phyloP scores from a whole-genome alignment of 2,329 filamentous ascomycete species.

The Ophiocordyceps camponoti-floridani region DNA sequence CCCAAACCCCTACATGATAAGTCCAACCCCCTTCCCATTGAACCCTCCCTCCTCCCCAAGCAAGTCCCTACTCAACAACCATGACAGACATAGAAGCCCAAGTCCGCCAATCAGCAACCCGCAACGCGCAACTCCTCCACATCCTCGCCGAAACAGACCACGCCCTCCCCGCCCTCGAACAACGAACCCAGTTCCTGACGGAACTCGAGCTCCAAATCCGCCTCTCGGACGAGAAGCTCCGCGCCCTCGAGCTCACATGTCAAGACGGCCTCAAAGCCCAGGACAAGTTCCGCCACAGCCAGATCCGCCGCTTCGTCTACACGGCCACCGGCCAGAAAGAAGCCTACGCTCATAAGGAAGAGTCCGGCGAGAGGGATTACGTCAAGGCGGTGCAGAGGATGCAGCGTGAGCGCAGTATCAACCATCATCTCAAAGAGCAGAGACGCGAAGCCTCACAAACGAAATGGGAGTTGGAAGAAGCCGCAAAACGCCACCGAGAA shows the following conservation, averaged over 20 bases:
- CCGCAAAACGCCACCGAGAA: constrained; percentile 15
- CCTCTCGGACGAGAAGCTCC: constrained; percentile 17
- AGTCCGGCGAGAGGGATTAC: constrained; percentile 37
- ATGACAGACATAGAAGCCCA: background rate
- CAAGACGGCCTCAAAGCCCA: constrained; percentile 31
- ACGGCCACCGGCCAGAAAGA: constrained; percentile 27
- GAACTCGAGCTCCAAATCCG: constrained; percentile 24
- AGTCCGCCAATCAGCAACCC: background rate
- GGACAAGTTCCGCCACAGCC: constrained; percentile 31
- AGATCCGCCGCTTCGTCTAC: constrained; percentile 31
- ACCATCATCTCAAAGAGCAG: constrained; percentile 19
- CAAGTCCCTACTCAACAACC: background rate
- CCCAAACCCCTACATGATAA: too few species aligned
- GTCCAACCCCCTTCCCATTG: too few species aligned
- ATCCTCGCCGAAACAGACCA: constrained; percentile 30
- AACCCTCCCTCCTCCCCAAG: too few species aligned
- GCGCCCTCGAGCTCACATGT: constrained; percentile 19
- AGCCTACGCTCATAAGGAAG: constrained; percentile 21
- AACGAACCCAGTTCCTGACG: constrained; percentile 24
- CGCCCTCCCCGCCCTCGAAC: constrained; percentile 23
- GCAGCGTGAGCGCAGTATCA: constrained; percentile 23
- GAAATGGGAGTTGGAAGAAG: constrained; percentile 16
- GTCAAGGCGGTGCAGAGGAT: constrained; percentile 30
- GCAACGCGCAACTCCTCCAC: constrained; percentile 21
- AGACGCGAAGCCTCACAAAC: constrained; percentile 20